A percentile compares a stretch with the other conserved stretches of the same genome.
Conservation (phyloP, 306 rosid species). For the Astragalus glycyphyllos region DNA sequence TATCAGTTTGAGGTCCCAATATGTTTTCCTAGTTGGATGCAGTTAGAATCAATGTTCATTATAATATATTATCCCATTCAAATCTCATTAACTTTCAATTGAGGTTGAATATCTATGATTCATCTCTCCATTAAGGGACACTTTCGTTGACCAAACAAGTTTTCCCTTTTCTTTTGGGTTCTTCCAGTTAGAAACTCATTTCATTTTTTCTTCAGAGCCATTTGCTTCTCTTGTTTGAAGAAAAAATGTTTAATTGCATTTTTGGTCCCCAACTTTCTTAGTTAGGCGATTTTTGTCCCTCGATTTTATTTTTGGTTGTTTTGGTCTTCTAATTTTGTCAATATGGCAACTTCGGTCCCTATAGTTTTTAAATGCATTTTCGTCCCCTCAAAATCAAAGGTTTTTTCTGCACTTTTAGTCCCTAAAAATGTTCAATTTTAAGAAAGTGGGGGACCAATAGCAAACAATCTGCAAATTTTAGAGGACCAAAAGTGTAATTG, state of each 20-base stretch:
- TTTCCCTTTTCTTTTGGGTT: not conserved
- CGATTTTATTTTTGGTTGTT: too few species aligned
- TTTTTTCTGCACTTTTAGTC: too few species aligned
- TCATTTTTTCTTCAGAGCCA: not conserved
- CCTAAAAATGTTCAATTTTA: too few species aligned
- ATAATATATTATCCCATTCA: slow-evolving; percentile 37
- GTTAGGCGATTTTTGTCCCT: too few species aligned
- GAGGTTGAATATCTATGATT: not conserved
- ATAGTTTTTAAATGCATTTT: too few species aligned
- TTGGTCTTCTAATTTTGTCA: too few species aligned
- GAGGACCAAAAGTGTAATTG: too few species aligned
- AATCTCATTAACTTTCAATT: not conserved
- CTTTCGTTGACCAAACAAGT: slow-evolving; percentile 22
- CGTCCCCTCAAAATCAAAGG: too few species aligned
- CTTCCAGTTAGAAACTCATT: not conserved
- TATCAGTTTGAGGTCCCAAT: slow-evolving; percentile 39
- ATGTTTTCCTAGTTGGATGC: slow-evolving; percentile 42
- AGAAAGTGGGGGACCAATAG: too few species aligned
- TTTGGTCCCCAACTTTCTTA: too few species aligned
- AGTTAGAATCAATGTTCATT: slow-evolving; percentile 40
- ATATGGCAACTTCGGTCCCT: too few species aligned
- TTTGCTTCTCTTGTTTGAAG: slow-evolving; percentile 7
- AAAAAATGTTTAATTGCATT: not conserved
- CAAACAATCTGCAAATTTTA: too few species aligned
- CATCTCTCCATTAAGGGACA: slow-evolving; percentile 15